Evolutionary conservation across 805 yeast species (phyloP).

Genomic region (Aciculoconidium aculeatum): DNA sequence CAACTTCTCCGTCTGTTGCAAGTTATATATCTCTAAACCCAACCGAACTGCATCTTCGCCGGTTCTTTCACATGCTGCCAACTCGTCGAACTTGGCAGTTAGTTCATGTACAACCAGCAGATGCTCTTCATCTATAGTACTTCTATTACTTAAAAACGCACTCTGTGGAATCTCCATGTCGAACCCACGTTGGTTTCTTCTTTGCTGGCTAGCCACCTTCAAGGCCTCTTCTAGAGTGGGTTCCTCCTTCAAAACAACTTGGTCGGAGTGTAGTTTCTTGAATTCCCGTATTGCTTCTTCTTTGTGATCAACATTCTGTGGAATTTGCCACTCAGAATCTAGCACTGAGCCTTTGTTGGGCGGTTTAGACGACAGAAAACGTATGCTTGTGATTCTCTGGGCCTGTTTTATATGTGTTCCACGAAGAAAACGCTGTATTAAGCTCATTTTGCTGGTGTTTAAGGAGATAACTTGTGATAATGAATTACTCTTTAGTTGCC

Average conservation of each 20-base stretch:
- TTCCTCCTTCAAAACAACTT: conserved; percentile 5
- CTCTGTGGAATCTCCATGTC: conserved; percentile 4
- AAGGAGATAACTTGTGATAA: too few species aligned
- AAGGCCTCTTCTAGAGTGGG: conserved; percentile 4
- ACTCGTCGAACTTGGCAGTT: conserved; percentile 4
- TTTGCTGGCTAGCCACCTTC: conserved; percentile 4
- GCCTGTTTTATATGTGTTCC: neutral
- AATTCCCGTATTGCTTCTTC: conserved; percentile 4
- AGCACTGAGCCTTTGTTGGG: conserved; percentile 9
- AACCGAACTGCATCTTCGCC: conserved; percentile 3
- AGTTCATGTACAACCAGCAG: conserved; percentile 5
- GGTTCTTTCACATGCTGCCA: conserved; percentile 4
- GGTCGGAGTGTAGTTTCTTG: conserved; percentile 4
- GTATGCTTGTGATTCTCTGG: conserved; percentile 2
- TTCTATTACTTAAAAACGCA: conserved; percentile 1
- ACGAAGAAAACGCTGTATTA: too few species aligned
- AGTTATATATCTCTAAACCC: conserved; percentile 5
- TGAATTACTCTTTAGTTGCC: too few species aligned
- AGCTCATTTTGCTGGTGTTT: too few species aligned
- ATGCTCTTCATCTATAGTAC: conserved; percentile 3
- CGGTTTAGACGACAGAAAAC: conserved; percentile 11
- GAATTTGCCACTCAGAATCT: neutral
- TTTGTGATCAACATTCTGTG: conserved; percentile 1
- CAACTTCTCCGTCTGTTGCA: conserved; percentile 5
- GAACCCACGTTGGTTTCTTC: conserved; percentile 5